A percentile compares a stretch with the other conserved stretches of the same genome.
Evolutionary conservation across 1,284 basidiomycete species (phyloP).

Genomic region (Serendipita sp.): DNA sequence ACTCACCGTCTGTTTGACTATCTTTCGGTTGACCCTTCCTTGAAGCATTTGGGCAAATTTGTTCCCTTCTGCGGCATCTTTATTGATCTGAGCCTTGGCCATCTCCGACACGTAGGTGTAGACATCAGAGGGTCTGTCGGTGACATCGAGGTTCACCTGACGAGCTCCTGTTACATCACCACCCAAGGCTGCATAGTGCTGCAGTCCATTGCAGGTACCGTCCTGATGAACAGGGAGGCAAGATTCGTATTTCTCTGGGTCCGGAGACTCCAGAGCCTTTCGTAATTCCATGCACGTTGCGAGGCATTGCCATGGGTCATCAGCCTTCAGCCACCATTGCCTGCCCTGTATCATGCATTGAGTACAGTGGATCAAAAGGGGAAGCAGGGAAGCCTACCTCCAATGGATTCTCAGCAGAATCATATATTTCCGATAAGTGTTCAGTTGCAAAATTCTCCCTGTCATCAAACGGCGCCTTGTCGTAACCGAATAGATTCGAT

Average conservation of each 20-base stretch:
- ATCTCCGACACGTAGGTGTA: constrained; percentile 87
- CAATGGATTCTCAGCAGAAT: constrained; percentile 77
- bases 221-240: constrained; percentile 93
- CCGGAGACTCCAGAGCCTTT: constrained; percentile 58
- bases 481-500: constrained; percentile 85
- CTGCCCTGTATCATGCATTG: constrained; percentile 31
- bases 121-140: constrained; percentile 86
- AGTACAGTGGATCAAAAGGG: neutral
- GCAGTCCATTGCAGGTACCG: constrained; percentile 95
- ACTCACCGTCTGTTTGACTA: constrained; percentile 91
- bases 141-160: constrained; percentile 84
- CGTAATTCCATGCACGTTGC: constrained; percentile 82
- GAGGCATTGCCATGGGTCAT: constrained; percentile 96
- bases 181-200: constrained; percentile 96
- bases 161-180: constrained; percentile 81
- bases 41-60: constrained; percentile 50
- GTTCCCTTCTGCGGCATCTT: constrained; percentile 28
- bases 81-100: constrained; percentile 47
- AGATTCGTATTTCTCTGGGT: constrained; percentile 61
- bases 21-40: constrained; percentile 82
- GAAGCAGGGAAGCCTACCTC: constrained; percentile 30
- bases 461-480: constrained; percentile 91
- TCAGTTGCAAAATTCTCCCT: constrained; percentile 69
- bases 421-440: constrained; percentile 64
- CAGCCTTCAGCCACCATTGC: constrained; percentile 83